A percentile compares a stretch with the other conserved stretches of the same genome.
phyloP scores from a whole-genome alignment of 345 rosid species.

The Gossypium australe region DNA sequence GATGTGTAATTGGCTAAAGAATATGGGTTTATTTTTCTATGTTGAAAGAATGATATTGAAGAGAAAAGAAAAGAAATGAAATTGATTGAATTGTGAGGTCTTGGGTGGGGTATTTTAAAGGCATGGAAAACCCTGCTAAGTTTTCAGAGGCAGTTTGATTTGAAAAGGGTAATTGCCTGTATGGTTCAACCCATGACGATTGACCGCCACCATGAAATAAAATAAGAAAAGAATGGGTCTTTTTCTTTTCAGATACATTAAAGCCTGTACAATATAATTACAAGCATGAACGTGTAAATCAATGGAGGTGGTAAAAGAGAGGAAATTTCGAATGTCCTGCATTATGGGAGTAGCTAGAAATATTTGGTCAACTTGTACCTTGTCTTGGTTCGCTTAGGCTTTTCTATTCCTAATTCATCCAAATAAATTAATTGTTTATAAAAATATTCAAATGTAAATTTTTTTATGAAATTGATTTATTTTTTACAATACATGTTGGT shows the following conservation, averaged over 20 bases:
- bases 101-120: slow-evolving; percentile 10
- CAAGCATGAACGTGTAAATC: too few relatives aligned
- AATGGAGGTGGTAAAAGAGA: neutral
- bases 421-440: too few relatives aligned
- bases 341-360: neutral
- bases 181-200: neutral
- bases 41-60: neutral
- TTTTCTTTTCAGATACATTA: neutral
- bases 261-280: too few relatives aligned
- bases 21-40: neutral
- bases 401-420: too few relatives aligned
- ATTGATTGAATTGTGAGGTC: slow-evolving; percentile 2
- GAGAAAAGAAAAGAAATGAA: neutral
- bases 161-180: slow-evolving; percentile 12
- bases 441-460: too few relatives aligned
- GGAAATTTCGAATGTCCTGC: slow-evolving; percentile 20
- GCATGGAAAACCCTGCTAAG: neutral
- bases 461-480: too few relatives aligned
- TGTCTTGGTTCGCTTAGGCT: too few relatives aligned
- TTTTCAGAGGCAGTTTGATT: slow-evolving; percentile 16
- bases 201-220: slow-evolving; percentile 1
- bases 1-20: slow-evolving; percentile 16
- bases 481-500: too few relatives aligned
- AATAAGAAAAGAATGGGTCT: neutral
- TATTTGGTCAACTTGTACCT: neutral